These are phyloP conservation scores for Cryomyces antarcticus DNA, from an alignment of 495 filamentous ascomycete genomes.

Conservation along the genomic window DNA sequence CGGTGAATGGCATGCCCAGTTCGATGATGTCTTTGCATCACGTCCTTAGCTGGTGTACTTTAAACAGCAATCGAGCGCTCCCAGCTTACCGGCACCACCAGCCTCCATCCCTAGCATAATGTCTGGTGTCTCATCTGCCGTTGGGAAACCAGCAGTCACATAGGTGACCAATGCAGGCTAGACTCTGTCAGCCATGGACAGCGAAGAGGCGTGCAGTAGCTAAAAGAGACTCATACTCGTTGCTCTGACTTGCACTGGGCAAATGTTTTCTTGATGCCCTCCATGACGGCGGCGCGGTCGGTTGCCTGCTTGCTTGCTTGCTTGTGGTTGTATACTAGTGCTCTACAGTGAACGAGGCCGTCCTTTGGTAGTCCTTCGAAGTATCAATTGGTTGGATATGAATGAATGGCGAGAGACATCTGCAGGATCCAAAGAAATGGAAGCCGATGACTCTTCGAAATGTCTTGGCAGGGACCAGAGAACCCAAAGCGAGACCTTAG, in stretches of 20 bases:
- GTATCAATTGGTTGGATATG: too few relatives aligned
- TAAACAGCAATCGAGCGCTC: neutral
- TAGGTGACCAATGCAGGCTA: constrained; percentile 78
- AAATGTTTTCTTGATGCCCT: constrained; percentile 71
- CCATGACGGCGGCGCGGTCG: constrained; percentile 25
- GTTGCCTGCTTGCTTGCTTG: too few relatives aligned
- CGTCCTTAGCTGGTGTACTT: neutral
- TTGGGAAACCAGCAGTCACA: constrained; percentile 87
- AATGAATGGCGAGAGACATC: too few relatives aligned
- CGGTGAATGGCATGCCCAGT: constrained; percentile 85
- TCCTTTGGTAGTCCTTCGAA: too few relatives aligned
- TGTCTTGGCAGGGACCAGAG: too few relatives aligned
- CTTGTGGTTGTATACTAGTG: too few relatives aligned
- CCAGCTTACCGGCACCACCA: constrained; percentile 62
- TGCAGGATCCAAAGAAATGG: too few relatives aligned
- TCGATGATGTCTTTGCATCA: constrained; percentile 49
- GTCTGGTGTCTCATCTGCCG: constrained; percentile 57
- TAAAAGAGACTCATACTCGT: constrained; percentile 29
- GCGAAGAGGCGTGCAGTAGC: neutral
- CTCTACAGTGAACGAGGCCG: too few relatives aligned
- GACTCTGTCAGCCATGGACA: neutral
- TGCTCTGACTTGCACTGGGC: constrained; percentile 63
- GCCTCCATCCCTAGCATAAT: constrained; percentile 77
- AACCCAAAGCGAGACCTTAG: too few relatives aligned
- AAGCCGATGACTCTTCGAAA: too few relatives aligned